These are phyloP conservation scores for Geotrichum reessii DNA, from an alignment of 1,139 yeast genomes.

Conservation along the genomic window DNA sequence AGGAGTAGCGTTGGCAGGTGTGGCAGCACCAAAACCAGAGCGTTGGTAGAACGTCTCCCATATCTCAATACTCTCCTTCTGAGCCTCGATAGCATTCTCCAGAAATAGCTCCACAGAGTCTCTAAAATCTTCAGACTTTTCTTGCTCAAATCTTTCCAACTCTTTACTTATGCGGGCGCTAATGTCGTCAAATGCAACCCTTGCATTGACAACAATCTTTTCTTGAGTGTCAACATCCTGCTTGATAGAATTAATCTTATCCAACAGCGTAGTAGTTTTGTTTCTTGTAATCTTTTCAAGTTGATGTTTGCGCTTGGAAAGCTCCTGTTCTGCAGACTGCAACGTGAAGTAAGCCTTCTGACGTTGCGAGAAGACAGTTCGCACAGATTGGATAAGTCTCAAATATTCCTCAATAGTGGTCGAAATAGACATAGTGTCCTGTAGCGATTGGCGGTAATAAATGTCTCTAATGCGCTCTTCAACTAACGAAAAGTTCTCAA, in stretches of 20 bases:
- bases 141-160: constrained; percentile 63
- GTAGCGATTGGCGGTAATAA: constrained; percentile 72
- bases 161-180: constrained; percentile 65
- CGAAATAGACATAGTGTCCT: constrained; percentile 82
- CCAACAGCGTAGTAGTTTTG: constrained; percentile 57
- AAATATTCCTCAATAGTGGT: constrained; percentile 84
- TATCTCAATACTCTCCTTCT: constrained; percentile 87
- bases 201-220: constrained; percentile 51
- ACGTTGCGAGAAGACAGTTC: constrained; percentile 70
- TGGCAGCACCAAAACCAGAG: not conserved
- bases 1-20: not conserved
- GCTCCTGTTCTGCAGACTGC: constrained; percentile 48
- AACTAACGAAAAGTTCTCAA: constrained; percentile 62
- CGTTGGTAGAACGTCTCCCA: constrained; percentile 69
- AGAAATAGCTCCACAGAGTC: constrained; percentile 84
- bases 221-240: constrained; percentile 57
- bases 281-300: constrained; percentile 45
- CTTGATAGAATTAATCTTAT: constrained; percentile 49
- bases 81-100: constrained; percentile 87
- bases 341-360: constrained; percentile 60
- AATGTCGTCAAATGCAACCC: constrained; percentile 54
- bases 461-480: constrained; percentile 68
- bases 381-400: constrained; percentile 69
- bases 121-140: constrained; percentile 78
- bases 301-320: constrained; percentile 43